Evolutionary conservation across 2,329 filamentous ascomycete species (phyloP).

Genomic region (Bisporella sp.): DNA sequence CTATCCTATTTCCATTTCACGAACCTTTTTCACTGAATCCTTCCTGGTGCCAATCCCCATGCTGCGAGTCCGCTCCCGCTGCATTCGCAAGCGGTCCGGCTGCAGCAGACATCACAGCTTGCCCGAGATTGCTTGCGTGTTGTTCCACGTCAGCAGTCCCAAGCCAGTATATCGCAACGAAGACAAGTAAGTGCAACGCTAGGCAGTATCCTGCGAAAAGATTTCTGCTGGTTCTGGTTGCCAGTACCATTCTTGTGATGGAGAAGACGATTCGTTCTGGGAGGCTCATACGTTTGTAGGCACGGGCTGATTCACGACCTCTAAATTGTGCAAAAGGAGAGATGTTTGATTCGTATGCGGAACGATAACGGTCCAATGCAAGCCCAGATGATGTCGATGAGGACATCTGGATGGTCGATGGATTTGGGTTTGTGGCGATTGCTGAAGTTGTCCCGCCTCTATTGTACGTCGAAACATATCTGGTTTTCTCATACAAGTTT

Average conservation of each 20-base stretch:
- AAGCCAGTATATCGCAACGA: constrained; percentile 80
- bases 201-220: constrained; percentile 90
- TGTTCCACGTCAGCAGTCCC: constrained; percentile 61
- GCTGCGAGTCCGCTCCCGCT: constrained; percentile 27
- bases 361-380: constrained; percentile 76
- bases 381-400: constrained; percentile 55
- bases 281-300: constrained; percentile 87
- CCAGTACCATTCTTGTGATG: constrained; percentile 82
- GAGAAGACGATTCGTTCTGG: constrained; percentile 88
- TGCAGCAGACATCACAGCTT: constrained; percentile 37
- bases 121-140: constrained; percentile 22
- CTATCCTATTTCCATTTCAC: constrained; percentile 10
- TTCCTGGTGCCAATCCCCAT: constrained; percentile 58
- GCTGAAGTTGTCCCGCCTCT: constrained; percentile 57
- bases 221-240: constrained; percentile 84
- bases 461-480: constrained; percentile 92
- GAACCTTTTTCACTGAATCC: constrained; percentile 22
- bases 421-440: constrained; percentile 65
- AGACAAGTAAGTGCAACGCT: constrained; percentile 79
- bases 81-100: constrained; percentile 31
- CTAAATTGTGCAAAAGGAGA: constrained; percentile 94
- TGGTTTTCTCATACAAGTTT: constrained; percentile 92
- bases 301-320: constrained; percentile 84
- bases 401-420: constrained; percentile 59
- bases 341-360: constrained; percentile 90